These are phyloP conservation scores for Anthoceros angustus DNA, from an alignment of 225 moss, liverwort and hornwort species.

Conservation along the genomic window DNA sequence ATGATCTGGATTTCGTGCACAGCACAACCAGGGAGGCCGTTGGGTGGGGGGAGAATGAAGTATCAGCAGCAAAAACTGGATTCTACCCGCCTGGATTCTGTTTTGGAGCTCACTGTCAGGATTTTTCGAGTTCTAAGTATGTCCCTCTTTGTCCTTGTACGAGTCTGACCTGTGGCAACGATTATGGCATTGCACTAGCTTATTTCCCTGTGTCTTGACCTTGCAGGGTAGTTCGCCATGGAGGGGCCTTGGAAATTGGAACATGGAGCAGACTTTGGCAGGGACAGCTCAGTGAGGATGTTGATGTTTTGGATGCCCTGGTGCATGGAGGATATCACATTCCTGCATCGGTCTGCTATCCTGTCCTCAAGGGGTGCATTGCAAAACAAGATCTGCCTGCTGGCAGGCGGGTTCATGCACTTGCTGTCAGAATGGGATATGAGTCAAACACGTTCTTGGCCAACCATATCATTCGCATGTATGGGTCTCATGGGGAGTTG, in stretches of 20 bases:
- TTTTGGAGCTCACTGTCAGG: too few species aligned
- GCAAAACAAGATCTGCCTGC: not conserved
- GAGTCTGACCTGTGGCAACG: too few species aligned
- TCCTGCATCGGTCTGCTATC: not conserved
- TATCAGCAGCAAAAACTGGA: too few species aligned
- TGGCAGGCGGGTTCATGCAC: not conserved
- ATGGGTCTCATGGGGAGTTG: not conserved
- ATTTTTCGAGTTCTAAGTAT: too few species aligned
- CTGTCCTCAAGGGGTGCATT: not conserved
- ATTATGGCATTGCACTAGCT: too few species aligned
- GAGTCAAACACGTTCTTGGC: not conserved
- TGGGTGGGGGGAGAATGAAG: too few species aligned
- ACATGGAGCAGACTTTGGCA: not conserved
- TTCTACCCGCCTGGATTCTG: too few species aligned
- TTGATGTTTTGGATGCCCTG: not conserved
- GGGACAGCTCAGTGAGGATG: not conserved
- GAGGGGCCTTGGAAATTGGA: not conserved
- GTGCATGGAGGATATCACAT: constrained; percentile 2
- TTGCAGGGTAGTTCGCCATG: not conserved
- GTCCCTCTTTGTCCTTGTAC: too few species aligned
- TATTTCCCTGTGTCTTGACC: too few species aligned
- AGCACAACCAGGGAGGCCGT: too few species aligned
- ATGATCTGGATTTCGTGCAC: too few species aligned
- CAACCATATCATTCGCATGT: not conserved
- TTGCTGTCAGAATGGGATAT: not conserved